Percentiles rank a stretch among this genome's conserved stretches.
Conservation (phyloP, 768 basidiomycete genomes). For the Lactarius pseudohatsudake region DNA sequence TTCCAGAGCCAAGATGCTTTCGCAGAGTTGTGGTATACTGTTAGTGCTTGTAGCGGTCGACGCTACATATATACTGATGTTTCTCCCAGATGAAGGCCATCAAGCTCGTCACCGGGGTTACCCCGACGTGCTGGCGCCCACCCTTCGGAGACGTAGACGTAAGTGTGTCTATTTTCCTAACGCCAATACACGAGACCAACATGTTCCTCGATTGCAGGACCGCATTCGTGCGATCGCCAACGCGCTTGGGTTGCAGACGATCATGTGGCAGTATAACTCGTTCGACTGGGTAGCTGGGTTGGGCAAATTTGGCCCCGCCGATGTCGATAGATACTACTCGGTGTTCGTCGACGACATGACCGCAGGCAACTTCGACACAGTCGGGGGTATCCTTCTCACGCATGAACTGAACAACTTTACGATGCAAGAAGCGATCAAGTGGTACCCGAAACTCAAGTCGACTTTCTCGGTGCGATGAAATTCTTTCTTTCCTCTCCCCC, state of each 20-base stretch:
- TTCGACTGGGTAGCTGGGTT: conserved; percentile 57
- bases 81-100: conserved; percentile 47
- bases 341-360: conserved; percentile 19
- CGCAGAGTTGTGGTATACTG: conserved; percentile 74
- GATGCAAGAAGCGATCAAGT: conserved; percentile 59
- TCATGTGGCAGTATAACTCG: conserved; percentile 74
- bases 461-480: conserved; percentile 44
- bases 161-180: background rate
- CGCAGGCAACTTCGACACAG: conserved; percentile 13
- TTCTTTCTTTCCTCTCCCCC: background rate
- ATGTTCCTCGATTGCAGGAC: conserved; percentile 36
- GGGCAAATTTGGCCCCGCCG: background rate
- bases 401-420: conserved; percentile 64
- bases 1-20: conserved; percentile 65
- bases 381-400: conserved; percentile 52
- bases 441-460: conserved; percentile 44
- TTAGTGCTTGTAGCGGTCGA: conserved; percentile 33
- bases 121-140: conserved; percentile 60
- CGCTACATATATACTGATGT: background rate
- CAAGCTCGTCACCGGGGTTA: conserved; percentile 54
- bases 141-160: conserved; percentile 66
- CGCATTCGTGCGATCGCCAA: conserved; percentile 71
- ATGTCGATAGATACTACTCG: conserved; percentile 20
- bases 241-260: conserved; percentile 64
- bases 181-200: background rate